Base-by-base conservation (phyloP, 2,329 filamentous ascomycete species). In the Bipolaris oryzae region DNA sequence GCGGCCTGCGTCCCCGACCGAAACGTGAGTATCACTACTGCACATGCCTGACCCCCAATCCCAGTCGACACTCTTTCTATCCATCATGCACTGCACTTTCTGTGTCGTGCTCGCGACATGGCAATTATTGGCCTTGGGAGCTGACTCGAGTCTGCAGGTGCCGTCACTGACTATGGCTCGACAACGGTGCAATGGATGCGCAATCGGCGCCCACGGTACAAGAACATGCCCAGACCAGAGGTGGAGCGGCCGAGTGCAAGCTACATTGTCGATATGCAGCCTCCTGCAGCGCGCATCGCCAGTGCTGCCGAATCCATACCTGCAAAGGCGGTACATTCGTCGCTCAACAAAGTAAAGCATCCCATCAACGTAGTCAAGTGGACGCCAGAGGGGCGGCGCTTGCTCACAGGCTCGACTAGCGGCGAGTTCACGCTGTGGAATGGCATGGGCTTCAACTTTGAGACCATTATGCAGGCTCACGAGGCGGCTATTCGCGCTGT, bases 361-460 rank as follows among this genome's bases (percentile, higher is more conserved):
- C 95, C 95, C 1, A 91, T 99, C 72, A 98, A 97, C 63, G 91
- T 98, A 7, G 94, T 99, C 38, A 87, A 92, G 75, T 99, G 95
- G 95, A 99, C 96, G 15, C 95, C 95, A 6, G 95, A 99, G 77
- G 95, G 95, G 25, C 88, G 95, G 59, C 85, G 95, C 65, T 80
- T 99, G 54, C 83, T 99, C 73, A 98, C 95, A 0, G 95, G 92
- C 20, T 96, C 93, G 0, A 96, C 92, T 65, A 98, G 94, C 74
- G 95, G 95, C 71, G 95, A 99, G 75, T 99, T 99, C 71, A 99
- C 96, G 37, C 79, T 99, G 3, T 99, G 95, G 95, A 99, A 99
- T 75, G 95, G 95, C 61, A 98, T 94, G 41, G 94, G 92, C 21
- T 99, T 99, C 84, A 98, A 99, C 77, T 99, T 99, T 69, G 95